These are phyloP conservation scores for Letharia lupina DNA, from an alignment of 495 filamentous ascomycete genomes.

Conservation along the genomic window DNA sequence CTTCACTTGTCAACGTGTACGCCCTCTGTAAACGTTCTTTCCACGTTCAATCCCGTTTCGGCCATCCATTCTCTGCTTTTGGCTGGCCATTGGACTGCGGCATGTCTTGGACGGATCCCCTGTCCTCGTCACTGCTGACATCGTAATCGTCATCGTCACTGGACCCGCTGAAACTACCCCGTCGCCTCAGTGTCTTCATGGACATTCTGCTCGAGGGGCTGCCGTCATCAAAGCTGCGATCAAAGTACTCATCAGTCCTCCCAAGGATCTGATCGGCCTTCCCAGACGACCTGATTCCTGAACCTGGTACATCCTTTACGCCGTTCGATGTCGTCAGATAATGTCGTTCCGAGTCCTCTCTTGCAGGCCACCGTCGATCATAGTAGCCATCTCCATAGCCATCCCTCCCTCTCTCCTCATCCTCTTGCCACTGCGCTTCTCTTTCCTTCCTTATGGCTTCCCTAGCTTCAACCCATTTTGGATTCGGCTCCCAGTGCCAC, in stretches of 20 bases:
- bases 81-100: background rate
- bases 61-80: conserved; percentile 9
- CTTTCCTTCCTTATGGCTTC: conserved; percentile 51
- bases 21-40: background rate
- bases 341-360: conserved; percentile 14
- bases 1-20: background rate
- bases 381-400: conserved; percentile 4
- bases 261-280: conserved; percentile 16
- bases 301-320: conserved; percentile 10
- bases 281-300: conserved; percentile 6
- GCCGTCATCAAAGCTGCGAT: conserved; percentile 26
- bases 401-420: conserved; percentile 27
- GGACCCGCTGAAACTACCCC: conserved; percentile 38
- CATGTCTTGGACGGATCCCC: background rate
- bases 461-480: conserved; percentile 58
- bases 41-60: conserved; percentile 16
- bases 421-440: conserved; percentile 42
- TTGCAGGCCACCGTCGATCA: conserved; percentile 21
- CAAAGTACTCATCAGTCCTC: conserved; percentile 14
- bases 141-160: conserved; percentile 35
- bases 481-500: conserved; percentile 87
- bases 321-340: conserved; percentile 21
- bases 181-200: conserved; percentile 43
- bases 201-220: conserved; percentile 44
- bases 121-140: conserved; percentile 25